Percentiles rank a stretch among this genome's conserved stretches.
phyloP scores from a whole-genome alignment of 768 basidiomycete genomes.

The Russula brevipes region DNA sequence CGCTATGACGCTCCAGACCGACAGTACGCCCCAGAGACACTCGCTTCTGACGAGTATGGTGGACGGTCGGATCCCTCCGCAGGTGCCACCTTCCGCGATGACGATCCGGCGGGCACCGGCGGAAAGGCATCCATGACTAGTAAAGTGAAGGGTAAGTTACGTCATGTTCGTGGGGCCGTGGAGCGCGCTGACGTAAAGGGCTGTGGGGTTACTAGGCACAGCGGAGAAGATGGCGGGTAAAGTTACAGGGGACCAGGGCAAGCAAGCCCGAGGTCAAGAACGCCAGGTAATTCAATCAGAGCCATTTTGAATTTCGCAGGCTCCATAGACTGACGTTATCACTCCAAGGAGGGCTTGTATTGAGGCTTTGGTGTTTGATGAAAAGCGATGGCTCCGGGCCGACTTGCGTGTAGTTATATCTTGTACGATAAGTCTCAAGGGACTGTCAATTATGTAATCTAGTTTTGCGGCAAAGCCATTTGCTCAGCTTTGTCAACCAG shows the following conservation, averaged over 20 bases:
- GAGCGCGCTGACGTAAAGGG: slow-evolving; percentile 3
- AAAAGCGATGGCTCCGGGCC: too few species aligned
- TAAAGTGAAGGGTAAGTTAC: slow-evolving; percentile 21
- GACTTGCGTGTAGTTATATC: too few species aligned
- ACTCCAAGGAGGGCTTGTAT: slow-evolving; percentile 11
- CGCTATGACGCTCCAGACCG: slow-evolving; percentile 3
- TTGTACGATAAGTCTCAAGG: not conserved
- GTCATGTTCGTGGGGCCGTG: not conserved
- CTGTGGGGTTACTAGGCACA: slow-evolving; percentile 12
- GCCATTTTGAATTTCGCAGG: not conserved
- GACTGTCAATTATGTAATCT: not conserved
- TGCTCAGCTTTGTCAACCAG: too few species aligned
- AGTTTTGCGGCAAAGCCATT: too few species aligned
- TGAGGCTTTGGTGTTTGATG: not conserved
- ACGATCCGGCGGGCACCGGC: not conserved
- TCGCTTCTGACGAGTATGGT: not conserved
- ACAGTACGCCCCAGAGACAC: not conserved
- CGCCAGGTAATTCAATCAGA: slow-evolving; percentile 17
- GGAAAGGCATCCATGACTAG: slow-evolving; percentile 3
- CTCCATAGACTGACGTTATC: not conserved
- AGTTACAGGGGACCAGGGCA: slow-evolving; percentile 13
- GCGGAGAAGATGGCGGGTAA: slow-evolving; percentile 21
- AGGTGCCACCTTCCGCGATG: not conserved
- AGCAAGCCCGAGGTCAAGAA: slow-evolving; percentile 15
- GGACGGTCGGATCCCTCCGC: not conserved